phyloP scores from a whole-genome alignment of 2,329 filamentous ascomycete species.

The Cladorrhinum sp. region DNA sequence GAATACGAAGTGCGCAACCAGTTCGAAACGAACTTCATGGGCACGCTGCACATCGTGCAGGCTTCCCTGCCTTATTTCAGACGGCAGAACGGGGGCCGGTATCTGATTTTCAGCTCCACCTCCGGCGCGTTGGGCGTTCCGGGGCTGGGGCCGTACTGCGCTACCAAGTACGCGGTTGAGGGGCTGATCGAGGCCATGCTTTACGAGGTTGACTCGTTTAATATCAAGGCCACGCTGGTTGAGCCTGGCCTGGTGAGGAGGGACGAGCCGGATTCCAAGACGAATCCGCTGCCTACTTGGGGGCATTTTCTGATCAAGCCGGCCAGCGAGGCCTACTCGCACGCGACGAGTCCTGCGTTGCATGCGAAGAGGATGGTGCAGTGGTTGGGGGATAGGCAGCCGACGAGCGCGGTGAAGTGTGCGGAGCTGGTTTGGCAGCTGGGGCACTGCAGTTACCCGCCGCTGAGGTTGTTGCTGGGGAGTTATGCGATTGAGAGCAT shows the following conservation, averaged over 20 bases:
- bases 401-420: conserved; percentile 87
- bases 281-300: conserved; percentile 69
- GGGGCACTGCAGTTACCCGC: conserved; percentile 91
- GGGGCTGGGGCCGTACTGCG: conserved; percentile 89
- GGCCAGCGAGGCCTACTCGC: conserved; percentile 76
- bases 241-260: conserved; percentile 85
- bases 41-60: conserved; percentile 90
- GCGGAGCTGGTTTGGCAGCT: conserved; percentile 93
- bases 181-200: conserved; percentile 94
- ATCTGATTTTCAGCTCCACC: conserved; percentile 92
- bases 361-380: conserved; percentile 90
- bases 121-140: conserved; percentile 91
- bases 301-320: conserved; percentile 90
- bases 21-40: conserved; percentile 97
- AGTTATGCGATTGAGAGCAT: conserved; percentile 97
- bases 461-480: conserved; percentile 78
- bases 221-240: conserved; percentile 89
- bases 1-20: conserved; percentile 92
- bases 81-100: conserved; percentile 69
- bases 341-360: conserved; percentile 74
- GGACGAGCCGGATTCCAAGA: conserved; percentile 66
- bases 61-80: conserved; percentile 84
- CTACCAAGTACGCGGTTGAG: conserved; percentile 95
- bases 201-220: conserved; percentile 88
- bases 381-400: conserved; percentile 90